These are phyloP conservation scores for Mortierella sp. DNA, from an alignment of 371 early-diverging fungal species.

Conservation along the genomic window DNA sequence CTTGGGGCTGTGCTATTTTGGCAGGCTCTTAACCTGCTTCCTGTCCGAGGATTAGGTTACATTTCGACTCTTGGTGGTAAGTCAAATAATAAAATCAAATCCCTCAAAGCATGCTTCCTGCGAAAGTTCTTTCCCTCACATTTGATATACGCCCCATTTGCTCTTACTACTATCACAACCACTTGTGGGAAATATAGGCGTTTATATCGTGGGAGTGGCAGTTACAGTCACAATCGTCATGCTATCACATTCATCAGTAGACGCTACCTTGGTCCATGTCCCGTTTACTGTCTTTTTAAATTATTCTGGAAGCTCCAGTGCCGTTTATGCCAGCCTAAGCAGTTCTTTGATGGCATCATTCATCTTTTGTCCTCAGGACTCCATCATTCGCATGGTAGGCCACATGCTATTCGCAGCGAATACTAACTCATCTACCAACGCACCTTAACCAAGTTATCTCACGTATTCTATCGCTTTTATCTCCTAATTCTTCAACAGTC, in stretches of 20 bases:
- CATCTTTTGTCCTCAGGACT: constrained; percentile 45
- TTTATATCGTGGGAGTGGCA: constrained; percentile 13
- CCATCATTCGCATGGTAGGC: constrained; percentile 45
- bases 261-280: constrained; percentile 9
- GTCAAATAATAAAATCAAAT: background rate
- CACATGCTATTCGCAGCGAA: background rate
- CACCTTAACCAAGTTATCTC: background rate
- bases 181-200: constrained; percentile 6
- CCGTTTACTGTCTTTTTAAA: constrained; percentile 47
- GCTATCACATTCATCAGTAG: constrained; percentile 18
- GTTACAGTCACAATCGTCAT: constrained; percentile 11
- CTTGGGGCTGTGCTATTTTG: constrained; percentile 26
- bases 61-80: constrained; percentile 24
- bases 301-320: constrained; percentile 43
- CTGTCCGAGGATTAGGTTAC: constrained; percentile 22
- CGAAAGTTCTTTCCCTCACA: background rate
- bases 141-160: background rate
- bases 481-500: constrained; percentile 12
- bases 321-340: constrained; percentile 34
- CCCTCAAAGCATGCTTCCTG: background rate
- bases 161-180: background rate
- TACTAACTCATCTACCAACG: background rate
- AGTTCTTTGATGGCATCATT: constrained; percentile 47
- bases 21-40: constrained; percentile 34
- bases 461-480: background rate